Evolutionary conservation across 2,329 filamentous ascomycete species (phyloP), one percentile per base, ranked within the genome.

Genomic region (Zalaria sp.): DNA sequence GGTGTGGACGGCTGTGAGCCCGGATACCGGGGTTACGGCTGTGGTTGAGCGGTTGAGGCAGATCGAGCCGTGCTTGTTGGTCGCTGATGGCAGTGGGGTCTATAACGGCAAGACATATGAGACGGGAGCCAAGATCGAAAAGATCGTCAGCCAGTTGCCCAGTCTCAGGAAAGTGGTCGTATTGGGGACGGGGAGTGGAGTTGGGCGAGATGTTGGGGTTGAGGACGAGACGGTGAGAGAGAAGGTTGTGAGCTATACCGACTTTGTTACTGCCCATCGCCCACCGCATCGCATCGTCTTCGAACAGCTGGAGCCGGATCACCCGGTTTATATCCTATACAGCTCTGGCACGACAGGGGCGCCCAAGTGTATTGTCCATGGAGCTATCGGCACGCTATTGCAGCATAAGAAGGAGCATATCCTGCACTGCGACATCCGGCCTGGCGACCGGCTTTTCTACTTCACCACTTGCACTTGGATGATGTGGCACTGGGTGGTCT

Each of bases 401-500:
- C 89, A 96, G 59, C 91, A 96, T 66, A 96, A 96, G 64, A 98
- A 98, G 59, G 91, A 96, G 58, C 88, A 93, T 57, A 73, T 81
- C 37, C 69, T 96, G 3, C 89, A 96, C 57, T 84, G 83, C 58
- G 86, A 87, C 25, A 77, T 98, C 48, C 70, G 72, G 5, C 72
- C 80, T 0, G 66, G 69, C 2, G 84, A 87, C 35, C 74, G 81
- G 18, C 71, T 95, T 55, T 83, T 95, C 60, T 95, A 95, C 66
- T 95, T 88, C 65, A 94, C 87, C 1, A 95, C 88, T 3, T 87
- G 82, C 7, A 93, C 86, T 0, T 95, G 88, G 91, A 96, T 98
- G 88, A 96, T 96, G 89, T 95, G 88, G 87, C 89, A 96, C 59
- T 96, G 89, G 88, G 79, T 88, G 34, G 75, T 95, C 18, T 89